Conservation (phyloP, 78 protist genomes). For the Dictyostelium purpureum region DNA sequence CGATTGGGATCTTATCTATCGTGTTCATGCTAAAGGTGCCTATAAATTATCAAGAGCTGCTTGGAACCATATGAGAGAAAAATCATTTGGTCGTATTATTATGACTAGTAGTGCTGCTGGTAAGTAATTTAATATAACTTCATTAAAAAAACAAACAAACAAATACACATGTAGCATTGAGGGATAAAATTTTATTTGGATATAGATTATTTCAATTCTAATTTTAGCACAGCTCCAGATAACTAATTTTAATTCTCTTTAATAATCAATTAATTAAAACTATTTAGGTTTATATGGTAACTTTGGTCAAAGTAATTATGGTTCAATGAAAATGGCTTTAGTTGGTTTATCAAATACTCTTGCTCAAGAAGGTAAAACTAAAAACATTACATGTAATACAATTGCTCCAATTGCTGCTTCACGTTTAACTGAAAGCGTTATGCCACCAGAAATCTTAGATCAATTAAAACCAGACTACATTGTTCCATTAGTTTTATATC, state of each 20-base stretch:
- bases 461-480: constrained; percentile 89
- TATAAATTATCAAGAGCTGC: constrained; percentile 87
- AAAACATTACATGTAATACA: constrained; percentile 84
- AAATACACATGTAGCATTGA: too few species aligned
- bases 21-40: constrained; percentile 89
- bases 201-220: too few species aligned
- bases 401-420: constrained; percentile 91
- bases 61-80: constrained; percentile 87
- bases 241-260: too few species aligned
- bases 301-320: constrained; percentile 92
- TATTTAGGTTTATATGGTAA: constrained; percentile 93
- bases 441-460: constrained; percentile 85
- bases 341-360: constrained; percentile 85
- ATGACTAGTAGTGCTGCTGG: constrained; percentile 89
- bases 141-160: too few species aligned
- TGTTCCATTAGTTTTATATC: constrained; percentile 85
- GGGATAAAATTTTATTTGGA: too few species aligned
- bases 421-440: constrained; percentile 81
- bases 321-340: constrained; percentile 86
- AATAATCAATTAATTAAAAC: too few species aligned
- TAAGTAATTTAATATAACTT: too few species aligned
- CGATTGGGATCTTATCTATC: constrained; percentile 87
- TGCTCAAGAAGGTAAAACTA: constrained; percentile 86
- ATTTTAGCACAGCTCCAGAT: too few species aligned
- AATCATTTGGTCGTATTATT: constrained; percentile 87